phyloP scores from a whole-genome alignment of 768 basidiomycete species.

The Pleurotus sapidus region DNA sequence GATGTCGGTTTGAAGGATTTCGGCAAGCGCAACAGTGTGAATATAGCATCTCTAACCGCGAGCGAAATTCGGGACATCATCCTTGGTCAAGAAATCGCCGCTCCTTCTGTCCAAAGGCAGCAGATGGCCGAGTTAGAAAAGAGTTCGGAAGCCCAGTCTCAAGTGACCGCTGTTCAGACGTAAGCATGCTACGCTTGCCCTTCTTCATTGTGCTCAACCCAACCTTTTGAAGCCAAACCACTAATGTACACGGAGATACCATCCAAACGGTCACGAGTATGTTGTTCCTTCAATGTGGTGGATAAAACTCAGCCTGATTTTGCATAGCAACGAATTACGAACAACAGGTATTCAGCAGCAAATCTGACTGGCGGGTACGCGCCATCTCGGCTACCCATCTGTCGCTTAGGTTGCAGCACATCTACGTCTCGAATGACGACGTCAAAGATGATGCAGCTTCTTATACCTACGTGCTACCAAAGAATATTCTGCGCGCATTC shows the following conservation, averaged over 20 bases:
- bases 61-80: constrained; percentile 99
- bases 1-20: constrained; percentile 63
- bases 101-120: constrained; percentile 93
- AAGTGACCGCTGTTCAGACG: constrained; percentile 96
- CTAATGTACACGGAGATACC: constrained; percentile 95
- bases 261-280: constrained; percentile 92
- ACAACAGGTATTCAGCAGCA: constrained; percentile 97
- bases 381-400: constrained; percentile 98
- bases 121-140: constrained; percentile 99
- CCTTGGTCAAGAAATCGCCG: constrained; percentile 96
- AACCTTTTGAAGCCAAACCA: constrained; percentile 66
- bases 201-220: constrained; percentile 6
- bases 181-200: constrained; percentile 24
- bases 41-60: constrained; percentile 94
- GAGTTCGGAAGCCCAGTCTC: constrained; percentile 88
- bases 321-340: constrained; percentile 88
- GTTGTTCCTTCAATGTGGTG: constrained; percentile 17
- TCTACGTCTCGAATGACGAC: constrained; percentile 98
- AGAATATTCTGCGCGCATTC: constrained; percentile 94
- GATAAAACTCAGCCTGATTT: neutral
- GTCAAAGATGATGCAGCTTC: constrained; percentile 97
- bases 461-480: constrained; percentile 94
- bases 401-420: constrained; percentile 93
- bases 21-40: constrained; percentile 98
- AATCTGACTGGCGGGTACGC: constrained; percentile 99